Evolutionary conservation across 2,329 filamentous ascomycete genomes (phyloP), one percentile per base, ranked within the genome.

Genomic region (Fusarium newnesense): DNA sequence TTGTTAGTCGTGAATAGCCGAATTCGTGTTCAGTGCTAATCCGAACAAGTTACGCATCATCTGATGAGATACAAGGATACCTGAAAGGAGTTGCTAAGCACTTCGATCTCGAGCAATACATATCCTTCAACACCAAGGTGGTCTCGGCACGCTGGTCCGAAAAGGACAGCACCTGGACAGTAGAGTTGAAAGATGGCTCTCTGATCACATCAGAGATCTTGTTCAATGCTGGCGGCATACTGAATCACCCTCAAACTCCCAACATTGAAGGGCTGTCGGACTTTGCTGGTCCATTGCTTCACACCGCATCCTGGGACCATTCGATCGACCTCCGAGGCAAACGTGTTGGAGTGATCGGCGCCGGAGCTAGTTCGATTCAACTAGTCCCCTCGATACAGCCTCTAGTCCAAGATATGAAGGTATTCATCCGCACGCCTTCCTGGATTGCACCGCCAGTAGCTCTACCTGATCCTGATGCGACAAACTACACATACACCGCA

Each of bases 31-130:
- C 12, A 28, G 8, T 42, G 21, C 19, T 56, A n/a, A 56, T 39
- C 0, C 24, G 24, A 24, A 24, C 24, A 34, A 57, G 53, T 76
- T 91, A 88, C 75, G 83, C 87, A 0, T 80, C 84, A 1, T 86
- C 86, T 2, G 80, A 81, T 2, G 89, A 92, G 76, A 91, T 92
- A 46, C 83, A 85, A 44, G 79, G 81, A 6, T 91, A 91, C 67
- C 83, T 91, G n/a, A 86, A 87, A 24, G 85, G 87, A 69, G 75
- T 80, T 40, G 84, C 88, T 79, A 76, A 75, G 56, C 81, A 81
- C 42, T 77, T 74, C 19, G 37, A 86, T 88, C 76, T 86, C 83
- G 78, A 83, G 82, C 4, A 77, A 72, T 54, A 54, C 3, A 60
- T 60, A 7, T n/a, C 46, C 21, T 36, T 54, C 19, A 60, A 54